Conservation (phyloP, 2,329 filamentous ascomycete genomes). For the Trichoderma afroharzianum region DNA sequence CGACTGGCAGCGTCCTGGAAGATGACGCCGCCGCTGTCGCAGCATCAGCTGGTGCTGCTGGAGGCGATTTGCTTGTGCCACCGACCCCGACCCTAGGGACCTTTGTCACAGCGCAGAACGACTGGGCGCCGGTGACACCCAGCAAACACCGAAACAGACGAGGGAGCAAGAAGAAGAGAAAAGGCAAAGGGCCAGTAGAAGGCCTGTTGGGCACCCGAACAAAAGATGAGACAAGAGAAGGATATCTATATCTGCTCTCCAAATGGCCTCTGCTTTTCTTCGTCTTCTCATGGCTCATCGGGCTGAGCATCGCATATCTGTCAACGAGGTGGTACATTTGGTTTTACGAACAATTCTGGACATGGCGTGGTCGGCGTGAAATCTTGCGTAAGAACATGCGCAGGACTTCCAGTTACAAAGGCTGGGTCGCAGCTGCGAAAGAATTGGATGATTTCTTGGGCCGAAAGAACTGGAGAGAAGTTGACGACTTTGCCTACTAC, state of each 20-base stretch:
- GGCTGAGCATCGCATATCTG: conserved; percentile 69
- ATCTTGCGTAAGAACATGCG: conserved; percentile 67
- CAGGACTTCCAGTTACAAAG: conserved; percentile 67
- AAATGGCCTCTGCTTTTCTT: conserved; percentile 88
- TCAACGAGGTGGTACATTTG: conserved; percentile 85
- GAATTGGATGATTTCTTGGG: conserved; percentile 77
- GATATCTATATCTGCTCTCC: conserved; percentile 80
- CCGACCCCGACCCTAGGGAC: conserved; percentile 36
- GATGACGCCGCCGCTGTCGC: conserved; percentile 36
- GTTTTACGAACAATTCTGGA: conserved; percentile 84
- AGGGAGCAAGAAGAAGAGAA: conserved; percentile 37
- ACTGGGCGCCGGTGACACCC: conserved; percentile 88
- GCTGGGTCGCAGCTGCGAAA: conserved; percentile 79
- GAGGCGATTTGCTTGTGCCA: conserved; percentile 31
- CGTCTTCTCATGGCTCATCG: conserved; percentile 75
- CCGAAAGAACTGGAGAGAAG: conserved; percentile 75
- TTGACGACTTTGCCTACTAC: conserved; percentile 79
- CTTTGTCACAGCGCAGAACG: conserved; percentile 87
- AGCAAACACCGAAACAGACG: conserved; percentile 49
- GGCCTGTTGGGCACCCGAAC: conserved; percentile 54
- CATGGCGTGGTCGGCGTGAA: conserved; percentile 81
- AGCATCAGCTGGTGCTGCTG: conserved; percentile 38
- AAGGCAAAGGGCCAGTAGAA: conserved; percentile 37
- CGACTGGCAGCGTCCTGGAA: conserved; percentile 27
- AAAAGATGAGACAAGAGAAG: conserved; percentile 91